Conservation (phyloP, 192 early-diverging fungal genomes). For the Funneliformis geosporum region DNA sequence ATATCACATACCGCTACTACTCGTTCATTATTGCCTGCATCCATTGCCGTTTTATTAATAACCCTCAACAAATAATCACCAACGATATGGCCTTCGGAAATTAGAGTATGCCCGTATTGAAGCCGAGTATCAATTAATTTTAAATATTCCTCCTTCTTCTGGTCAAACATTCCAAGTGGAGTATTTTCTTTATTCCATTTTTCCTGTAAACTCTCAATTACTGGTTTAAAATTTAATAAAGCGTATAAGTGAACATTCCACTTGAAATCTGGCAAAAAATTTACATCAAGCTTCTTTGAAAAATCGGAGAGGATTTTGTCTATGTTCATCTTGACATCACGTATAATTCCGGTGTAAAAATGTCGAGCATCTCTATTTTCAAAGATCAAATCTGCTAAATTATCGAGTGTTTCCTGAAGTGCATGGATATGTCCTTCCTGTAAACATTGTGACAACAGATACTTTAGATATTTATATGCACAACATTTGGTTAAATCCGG, state of each 20-base stretch:
- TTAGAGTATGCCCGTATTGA: constrained; percentile 16
- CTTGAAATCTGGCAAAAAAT: background rate
- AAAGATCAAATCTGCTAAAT: constrained; percentile 2
- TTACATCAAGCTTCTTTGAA: background rate
- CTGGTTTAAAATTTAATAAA: constrained; percentile 6
- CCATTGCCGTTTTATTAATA: constrained; percentile 16
- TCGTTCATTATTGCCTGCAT: constrained; percentile 12
- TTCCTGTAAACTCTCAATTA: constrained; percentile 12
- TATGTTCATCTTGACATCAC: background rate
- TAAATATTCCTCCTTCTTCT: constrained; percentile 21
- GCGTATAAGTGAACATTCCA: constrained; percentile 15
- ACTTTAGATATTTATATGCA: constrained; percentile 6
- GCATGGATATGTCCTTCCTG: background rate
- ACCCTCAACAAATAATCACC: constrained; percentile 11
- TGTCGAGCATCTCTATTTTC: background rate
- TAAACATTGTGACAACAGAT: background rate
- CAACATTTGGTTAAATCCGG: background rate
- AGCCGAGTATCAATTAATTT: constrained; percentile 16
- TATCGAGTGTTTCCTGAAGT: background rate
- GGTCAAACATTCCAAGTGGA: constrained; percentile 25
- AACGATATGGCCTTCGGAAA: constrained; percentile 19
- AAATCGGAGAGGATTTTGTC: background rate
- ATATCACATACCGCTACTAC: background rate
- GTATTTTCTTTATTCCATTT: constrained; percentile 26
- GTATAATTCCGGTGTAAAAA: constrained; percentile 17